These are phyloP conservation scores for Nemania serpens DNA, from an alignment of 2,329 filamentous ascomycete genomes.

Conservation along the genomic window DNA sequence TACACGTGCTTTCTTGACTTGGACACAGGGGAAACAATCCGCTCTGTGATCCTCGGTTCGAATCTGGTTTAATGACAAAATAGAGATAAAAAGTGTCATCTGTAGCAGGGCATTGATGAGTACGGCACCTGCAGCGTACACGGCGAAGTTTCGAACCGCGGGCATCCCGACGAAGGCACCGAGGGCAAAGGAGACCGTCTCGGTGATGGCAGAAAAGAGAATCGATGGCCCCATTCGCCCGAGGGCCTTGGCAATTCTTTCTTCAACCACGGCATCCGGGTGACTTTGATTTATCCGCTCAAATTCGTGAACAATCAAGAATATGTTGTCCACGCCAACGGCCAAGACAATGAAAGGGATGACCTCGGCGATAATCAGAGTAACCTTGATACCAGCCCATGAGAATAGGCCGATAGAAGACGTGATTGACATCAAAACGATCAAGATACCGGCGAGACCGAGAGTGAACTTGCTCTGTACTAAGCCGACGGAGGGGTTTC, in stretches of 20 bases:
- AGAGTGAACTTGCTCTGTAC: constrained; percentile 97
- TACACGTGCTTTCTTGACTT: constrained; percentile 73
- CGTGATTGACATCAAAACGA: constrained; percentile 96
- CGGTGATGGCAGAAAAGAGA: constrained; percentile 89
- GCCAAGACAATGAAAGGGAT: constrained; percentile 97
- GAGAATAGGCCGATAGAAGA: constrained; percentile 96
- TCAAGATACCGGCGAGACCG: constrained; percentile 91
- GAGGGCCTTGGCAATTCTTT: constrained; percentile 84
- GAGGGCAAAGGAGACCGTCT: constrained; percentile 90
- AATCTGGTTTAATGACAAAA: constrained; percentile 87
- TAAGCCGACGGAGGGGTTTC: constrained; percentile 80
- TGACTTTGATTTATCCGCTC: constrained; percentile 92
- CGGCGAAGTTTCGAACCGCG: constrained; percentile 94
- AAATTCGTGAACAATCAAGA: constrained; percentile 97
- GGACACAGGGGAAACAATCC: constrained; percentile 90
- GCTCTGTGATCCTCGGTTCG: constrained; percentile 86
- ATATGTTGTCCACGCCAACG: constrained; percentile 98
- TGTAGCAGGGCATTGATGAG: constrained; percentile 97
- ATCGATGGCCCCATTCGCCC: constrained; percentile 97
- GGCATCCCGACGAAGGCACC: constrained; percentile 97
- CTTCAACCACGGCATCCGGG: constrained; percentile 84
- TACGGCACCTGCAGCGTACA: constrained; percentile 94
- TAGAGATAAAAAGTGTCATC: constrained; percentile 94
- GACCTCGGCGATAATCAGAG: constrained; percentile 96
- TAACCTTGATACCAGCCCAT: constrained; percentile 88